Evolutionary conservation across 176 grass and related monocot genomes (phyloP).

Genomic region (Zea mays): DNA sequence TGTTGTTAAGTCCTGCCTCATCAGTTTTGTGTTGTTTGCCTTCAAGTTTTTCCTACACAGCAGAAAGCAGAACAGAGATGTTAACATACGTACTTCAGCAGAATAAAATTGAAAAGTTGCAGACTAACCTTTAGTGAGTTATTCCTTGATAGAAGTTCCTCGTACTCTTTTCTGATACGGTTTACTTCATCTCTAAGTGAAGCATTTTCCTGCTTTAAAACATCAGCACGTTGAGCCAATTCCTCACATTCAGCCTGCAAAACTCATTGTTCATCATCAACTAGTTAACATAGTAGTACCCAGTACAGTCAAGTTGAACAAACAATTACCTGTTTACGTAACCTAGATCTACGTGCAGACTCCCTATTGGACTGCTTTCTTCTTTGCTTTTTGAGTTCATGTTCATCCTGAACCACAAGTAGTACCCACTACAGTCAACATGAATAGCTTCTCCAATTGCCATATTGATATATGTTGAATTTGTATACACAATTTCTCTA

Average conservation of each 20-base stretch:
- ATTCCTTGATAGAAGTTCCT: conserved; percentile 78
- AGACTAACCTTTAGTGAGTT: conserved; percentile 72
- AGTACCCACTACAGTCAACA: conserved; percentile 28
- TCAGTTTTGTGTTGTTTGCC: conserved; percentile 57
- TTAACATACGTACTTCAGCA: conserved; percentile 28
- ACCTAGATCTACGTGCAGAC: conserved; percentile 95
- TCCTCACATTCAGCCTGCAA: conserved; percentile 98
- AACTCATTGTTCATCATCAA: conserved; percentile 33
- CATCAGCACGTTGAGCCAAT: conserved; percentile 77
- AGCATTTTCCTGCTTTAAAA: conserved; percentile 92
- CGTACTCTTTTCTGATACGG: conserved; percentile 79
- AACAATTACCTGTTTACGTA: conserved; percentile 85
- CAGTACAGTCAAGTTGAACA: conserved; percentile 7
- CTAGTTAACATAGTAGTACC: conserved; percentile 11
- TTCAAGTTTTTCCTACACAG: conserved; percentile 75
- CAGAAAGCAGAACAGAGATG: conserved; percentile 31
- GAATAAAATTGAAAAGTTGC: conserved; percentile 19
- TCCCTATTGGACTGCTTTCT: conserved; percentile 99
- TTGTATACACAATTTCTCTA: conserved; percentile 1
- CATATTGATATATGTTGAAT: conserved; percentile 20
- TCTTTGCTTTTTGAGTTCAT: conserved; percentile 92
- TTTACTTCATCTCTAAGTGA: conserved; percentile 88
- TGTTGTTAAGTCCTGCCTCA: conserved; percentile 57
- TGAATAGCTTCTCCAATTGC: conserved; percentile 18
- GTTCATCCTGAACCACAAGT: conserved; percentile 76